Evolutionary conservation across 2,329 filamentous ascomycete species (phyloP), one percentile per base, ranked within the genome.

Genomic region (Metarhizium rileyi): DNA sequence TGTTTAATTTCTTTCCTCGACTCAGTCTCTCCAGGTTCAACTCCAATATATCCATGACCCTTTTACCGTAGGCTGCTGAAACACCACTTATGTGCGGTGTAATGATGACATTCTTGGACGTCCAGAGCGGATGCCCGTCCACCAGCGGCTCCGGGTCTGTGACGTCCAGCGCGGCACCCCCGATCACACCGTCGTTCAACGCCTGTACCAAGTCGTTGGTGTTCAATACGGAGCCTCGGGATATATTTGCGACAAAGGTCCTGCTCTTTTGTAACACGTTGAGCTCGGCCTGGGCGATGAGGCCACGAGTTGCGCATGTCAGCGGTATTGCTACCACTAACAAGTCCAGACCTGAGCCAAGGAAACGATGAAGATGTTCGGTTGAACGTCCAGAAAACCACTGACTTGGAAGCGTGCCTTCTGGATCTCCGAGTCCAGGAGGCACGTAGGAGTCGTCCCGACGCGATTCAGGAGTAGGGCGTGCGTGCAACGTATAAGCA

Each of bases 91-190:
- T 61, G 53, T 72, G 70, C 3, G 69, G 69, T 9, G 67, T 65
- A 45, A 88, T 75, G 52, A 82, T 74, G 16, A 82, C 70, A 62
- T 87, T 86, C 3, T 77, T 74, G 41, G 80, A 70, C 44, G 72
- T 75, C 81, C 84, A 87, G 25, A 89, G 64, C 52, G 78, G 74
- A 59, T 83, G 76, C 23, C 81, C 77, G 12, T 67, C 59, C 0
- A 84, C 83, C 53, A 89, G 61, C 0, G 85, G 85, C 61, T 89
- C 85, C 0, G 84, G 84, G 53, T 88, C 83, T 1, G 84, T 81
- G 1, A 88, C 85, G 61, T 87, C 84, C 26, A 88, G 63, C 3
- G 83, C 83, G 0, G 84, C 84, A 10, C 84, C 84, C 16, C 68
- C 44, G 40, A 68, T 63, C 48, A 59, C 58, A 14, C 60, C 65